A percentile compares a stretch with the other conserved stretches of the same genome.
Conservation (phyloP, 257 asterid species). For the Leonotis leonurus region DNA sequence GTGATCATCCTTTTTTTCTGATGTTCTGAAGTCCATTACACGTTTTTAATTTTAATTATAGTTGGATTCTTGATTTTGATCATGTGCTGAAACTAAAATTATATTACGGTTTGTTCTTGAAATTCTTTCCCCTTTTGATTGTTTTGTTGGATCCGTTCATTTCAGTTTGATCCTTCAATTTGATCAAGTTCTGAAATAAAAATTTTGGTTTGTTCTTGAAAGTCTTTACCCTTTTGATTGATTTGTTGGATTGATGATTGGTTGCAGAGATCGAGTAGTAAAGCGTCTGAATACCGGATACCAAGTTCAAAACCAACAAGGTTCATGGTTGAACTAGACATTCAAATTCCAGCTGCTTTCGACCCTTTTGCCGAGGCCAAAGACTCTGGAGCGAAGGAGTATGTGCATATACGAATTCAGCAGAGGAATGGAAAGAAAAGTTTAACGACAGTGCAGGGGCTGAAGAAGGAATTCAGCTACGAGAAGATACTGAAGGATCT, state of each 20-base stretch:
- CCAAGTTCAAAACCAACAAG: conserved; percentile 16
- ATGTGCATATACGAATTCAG: conserved; percentile 83
- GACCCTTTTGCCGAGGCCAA: conserved; percentile 83
- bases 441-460: conserved; percentile 69
- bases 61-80: no score
- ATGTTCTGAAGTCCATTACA: no score
- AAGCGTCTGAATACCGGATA: neutral
- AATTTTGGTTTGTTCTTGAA: neutral
- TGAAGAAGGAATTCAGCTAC: conserved; percentile 67
- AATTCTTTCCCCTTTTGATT: no score
- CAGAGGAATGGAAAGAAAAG: conserved; percentile 86
- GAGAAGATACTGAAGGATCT: conserved; percentile 66
- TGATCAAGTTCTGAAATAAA: neutral
- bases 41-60: no score
- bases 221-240: neutral
- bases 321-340: conserved; percentile 69
- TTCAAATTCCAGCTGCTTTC: conserved; percentile 52
- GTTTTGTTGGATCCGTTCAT: no score
- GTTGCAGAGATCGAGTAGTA: neutral
- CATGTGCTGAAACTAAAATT: neutral
- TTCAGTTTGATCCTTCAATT: neutral
- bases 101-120: neutral
- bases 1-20: no score
- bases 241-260: neutral
- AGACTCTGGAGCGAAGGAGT: conserved; percentile 58